Base-by-base conservation (phyloP, 106 monocot species). In the Phalaenopsis equestris region DNA sequence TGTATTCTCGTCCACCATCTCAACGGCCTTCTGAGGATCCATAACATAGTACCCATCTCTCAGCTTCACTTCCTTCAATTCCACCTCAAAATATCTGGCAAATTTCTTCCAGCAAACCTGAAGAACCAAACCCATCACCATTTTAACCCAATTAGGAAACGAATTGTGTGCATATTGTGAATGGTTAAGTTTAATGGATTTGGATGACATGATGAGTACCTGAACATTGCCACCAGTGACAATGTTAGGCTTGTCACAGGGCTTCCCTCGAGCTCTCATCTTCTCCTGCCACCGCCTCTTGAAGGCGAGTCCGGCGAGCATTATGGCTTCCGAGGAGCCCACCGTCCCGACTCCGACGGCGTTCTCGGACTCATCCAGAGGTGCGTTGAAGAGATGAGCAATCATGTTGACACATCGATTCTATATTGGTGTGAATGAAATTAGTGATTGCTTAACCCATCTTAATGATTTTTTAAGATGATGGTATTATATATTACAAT, bases 331-430 rank as follows among this genome's bases (percentile, higher is more conserved):
- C 0, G 92, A 92, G 1, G 92, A 92, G 8, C 92, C 92, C 0
- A 92, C 89, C 0, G 92, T 92, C 1, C 89, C 86, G 12, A 92
- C 92, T 45, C 92, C 92, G 0, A 89, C 58, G 3, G 92, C 92
- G 0, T 85, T 36, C 42, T 92, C 92, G 0, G 73, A 57, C 24
- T 92, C 89, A 1, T 86, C 89, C 4, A 92, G 77, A 0, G 92
- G 92, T 1, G 89, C 92, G 30, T 92, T 87, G 84, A 92, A 89
- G 41, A 92, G 86, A 56, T 89, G 89, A 1, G 92, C 89, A 10
- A 92, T 92, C 86, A 92, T 92, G 80, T 92, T 92, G 39, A 92
- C 92, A 41, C 89, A 92, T 43, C 89, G 89, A 39, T 89, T 86
- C 92, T 92, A 14, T 14, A 55, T 55, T 55, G 30, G 30, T 30